A percentile compares a stretch with the other conserved stretches of the same genome.
phyloP scores from a whole-genome alignment of 1,284 basidiomycete species.

The Fomitopsis betulina region DNA sequence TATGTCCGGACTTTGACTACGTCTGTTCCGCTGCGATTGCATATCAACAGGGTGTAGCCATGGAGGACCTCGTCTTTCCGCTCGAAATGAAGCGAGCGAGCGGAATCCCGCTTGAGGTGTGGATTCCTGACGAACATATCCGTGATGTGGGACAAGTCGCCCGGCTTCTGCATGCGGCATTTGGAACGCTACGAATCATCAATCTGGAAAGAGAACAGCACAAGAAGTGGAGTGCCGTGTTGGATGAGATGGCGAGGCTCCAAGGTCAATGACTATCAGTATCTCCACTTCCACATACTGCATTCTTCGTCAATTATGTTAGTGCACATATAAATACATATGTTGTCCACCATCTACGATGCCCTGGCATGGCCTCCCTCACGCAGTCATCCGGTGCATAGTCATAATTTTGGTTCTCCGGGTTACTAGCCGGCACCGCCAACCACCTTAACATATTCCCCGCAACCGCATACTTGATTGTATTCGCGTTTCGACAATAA shows the following conservation, averaged over 20 bases:
- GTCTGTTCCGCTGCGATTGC: too few species aligned
- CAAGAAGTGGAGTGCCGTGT: neutral
- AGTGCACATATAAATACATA: too few species aligned
- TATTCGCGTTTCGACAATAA: too few species aligned
- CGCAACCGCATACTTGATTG: too few species aligned
- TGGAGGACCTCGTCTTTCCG: too few species aligned
- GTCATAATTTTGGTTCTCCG: neutral
- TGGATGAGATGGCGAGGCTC: neutral
- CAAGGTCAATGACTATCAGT: too few species aligned
- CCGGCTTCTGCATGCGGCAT: neutral
- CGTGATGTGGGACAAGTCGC: neutral
- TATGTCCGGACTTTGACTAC: too few species aligned
- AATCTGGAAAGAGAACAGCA: neutral
- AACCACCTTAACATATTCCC: too few species aligned
- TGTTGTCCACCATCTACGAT: neutral
- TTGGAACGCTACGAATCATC: neutral
- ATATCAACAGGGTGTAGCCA: too few species aligned
- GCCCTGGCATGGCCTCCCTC: neutral
- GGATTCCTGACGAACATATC: neutral
- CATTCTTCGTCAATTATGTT: too few species aligned
- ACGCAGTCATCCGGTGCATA: neutral
- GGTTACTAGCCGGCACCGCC: neutral
- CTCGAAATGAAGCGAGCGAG: too few species aligned
- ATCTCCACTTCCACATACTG: too few species aligned
- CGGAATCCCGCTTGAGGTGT: neutral